Evolutionary conservation across 352 stramenopile genomes (phyloP), one percentile per base, ranked within the genome.

Genomic region (Pythium dissotocum): DNA sequence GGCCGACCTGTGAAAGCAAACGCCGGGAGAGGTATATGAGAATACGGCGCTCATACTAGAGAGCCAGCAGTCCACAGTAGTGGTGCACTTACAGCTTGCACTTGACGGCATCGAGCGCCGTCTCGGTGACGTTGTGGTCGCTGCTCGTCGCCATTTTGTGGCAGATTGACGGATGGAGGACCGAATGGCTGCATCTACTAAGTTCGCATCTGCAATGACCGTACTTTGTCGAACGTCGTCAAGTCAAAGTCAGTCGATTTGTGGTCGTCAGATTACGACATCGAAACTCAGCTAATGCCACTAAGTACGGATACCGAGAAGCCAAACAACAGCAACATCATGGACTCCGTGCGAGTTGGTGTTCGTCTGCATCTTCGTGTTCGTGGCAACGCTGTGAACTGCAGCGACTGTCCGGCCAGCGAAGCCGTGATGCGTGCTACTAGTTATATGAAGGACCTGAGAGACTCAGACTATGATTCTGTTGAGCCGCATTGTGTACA

Each of bases 111-210:
- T 93, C 85, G 21, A 89, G 78, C 28, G 85, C 82, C 53, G 85
- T 93, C 77, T 93, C 85, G 9, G 85, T 87, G 54, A 93, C 85
- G 67, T 88, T 89, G 70, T 90, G 85, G 71, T 90, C 85, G 75
- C 85, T 93, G 32, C 79, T 91, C 0, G 61, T 63, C 26, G 51
- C 49, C 61, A 66, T 65, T 36, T 57, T 26, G 24, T 57, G 49
- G 28, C 48, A n/a, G 32, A 44, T 21, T 24, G 46, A 53, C 46
- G 32, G 32, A 57, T 36, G 49, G 61, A 61, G 14, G 59, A 38
- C 51, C 42, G 52, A 44, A 61, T 67, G 61, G 61, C 46, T 67
- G 61, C 60, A 58, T 32, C 52, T 0, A 56, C 38, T 67, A 67
- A 67, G 61, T 67, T 36, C 61, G 61, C 53, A 56, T 42, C n/a